Evolutionary conservation across 805 yeast species (phyloP), one percentile per base, ranked within the genome.

Genomic region (Clavispora carvajalis): DNA sequence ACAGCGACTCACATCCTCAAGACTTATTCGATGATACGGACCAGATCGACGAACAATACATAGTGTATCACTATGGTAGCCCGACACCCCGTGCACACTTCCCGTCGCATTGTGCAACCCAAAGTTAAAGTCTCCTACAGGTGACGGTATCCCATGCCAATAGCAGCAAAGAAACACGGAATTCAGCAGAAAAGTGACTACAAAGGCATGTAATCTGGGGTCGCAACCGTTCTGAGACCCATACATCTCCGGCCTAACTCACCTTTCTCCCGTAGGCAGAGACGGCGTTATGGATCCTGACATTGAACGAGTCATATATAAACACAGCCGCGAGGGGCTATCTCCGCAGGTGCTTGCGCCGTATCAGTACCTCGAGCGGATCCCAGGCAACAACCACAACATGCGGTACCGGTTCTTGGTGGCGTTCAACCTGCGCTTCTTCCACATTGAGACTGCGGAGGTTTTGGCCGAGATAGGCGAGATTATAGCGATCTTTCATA

Each of bases 401-500:
- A 54, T 65, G 33, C 51, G 71, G 24, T 39, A 49, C 38, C 45
- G 50, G 22, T 63, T 65, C 41, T 46, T 66, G 33, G 38, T 50
- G 22, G 69, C 66, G 12, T 65, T 66, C 51, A 65, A 66, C 45
- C 53, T 54, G 25, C 44, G 54, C 25, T 65, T 57, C 43, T 66
- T 58, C 45, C 52, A 57, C 22, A 63, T 66, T 33, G 47, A 50
- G 7, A 48, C 59, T 37, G 40, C 43, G 4, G 36, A 41, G 17
- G 35, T 64, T 16, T 45, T 65, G 17, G 44, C 39, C 7, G 53
- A 46, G 21, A 60, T 66, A 21, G 60, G 58, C 24, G 59, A 53
- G 19, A 51, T 64, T 5, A 58, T 65, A 16, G 55, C 62, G 7
- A 59, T 59, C 4, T 60, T 66, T 39, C 71, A 66, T 41, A 62